Conservation (phyloP, 306 rosid genomes). For the Benincasa hispida region DNA sequence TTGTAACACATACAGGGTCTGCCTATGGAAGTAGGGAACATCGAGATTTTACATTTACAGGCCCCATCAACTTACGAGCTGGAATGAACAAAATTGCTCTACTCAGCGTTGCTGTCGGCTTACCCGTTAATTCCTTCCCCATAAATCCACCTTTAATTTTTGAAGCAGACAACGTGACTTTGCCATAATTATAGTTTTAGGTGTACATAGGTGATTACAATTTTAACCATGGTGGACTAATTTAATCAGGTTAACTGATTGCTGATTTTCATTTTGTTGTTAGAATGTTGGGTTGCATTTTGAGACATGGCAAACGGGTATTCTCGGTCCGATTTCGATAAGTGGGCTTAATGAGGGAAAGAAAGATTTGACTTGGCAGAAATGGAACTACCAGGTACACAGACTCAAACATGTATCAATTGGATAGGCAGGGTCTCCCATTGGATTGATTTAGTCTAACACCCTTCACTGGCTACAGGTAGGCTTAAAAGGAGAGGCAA, state of each 20-base stretch:
- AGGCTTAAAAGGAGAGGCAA: conserved; percentile 78
- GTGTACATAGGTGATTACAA: neutral
- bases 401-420: neutral
- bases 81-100: conserved; percentile 76
- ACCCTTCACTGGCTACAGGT: conserved; percentile 30
- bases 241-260: neutral
- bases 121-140: conserved; percentile 48
- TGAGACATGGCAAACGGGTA: conserved; percentile 72
- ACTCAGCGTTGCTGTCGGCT: conserved; percentile 85
- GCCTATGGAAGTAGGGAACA: conserved; percentile 64
- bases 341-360: conserved; percentile 62
- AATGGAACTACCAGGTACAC: conserved; percentile 85
- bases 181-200: neutral
- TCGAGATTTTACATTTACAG: conserved; percentile 57
- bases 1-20: conserved; percentile 41
- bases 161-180: neutral
- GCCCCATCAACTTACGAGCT: conserved; percentile 46
- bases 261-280: conserved; percentile 6
- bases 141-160: neutral
- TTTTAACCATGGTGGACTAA: neutral
- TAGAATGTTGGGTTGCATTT: conserved; percentile 78
- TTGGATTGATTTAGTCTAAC: neutral
- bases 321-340: conserved; percentile 64
- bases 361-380: conserved; percentile 53
- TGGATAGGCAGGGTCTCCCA: neutral